Evolutionary conservation across 495 filamentous ascomycete species (phyloP).

Genomic region (Hypomontagnella monticulosa): DNA sequence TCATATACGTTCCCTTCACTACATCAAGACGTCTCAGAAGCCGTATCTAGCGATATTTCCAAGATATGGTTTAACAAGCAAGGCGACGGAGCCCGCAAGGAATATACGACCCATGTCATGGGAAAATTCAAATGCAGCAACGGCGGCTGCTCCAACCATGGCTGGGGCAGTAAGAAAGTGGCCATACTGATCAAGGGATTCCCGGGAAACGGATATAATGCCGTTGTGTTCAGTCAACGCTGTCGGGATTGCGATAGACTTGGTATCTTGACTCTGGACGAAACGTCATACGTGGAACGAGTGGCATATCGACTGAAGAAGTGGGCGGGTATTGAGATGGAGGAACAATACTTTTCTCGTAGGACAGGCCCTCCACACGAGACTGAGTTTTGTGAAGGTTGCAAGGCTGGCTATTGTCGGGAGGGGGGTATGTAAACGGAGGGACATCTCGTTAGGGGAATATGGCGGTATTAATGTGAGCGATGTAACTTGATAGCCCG

Average conservation of each 20-base stretch:
- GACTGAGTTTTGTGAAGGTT: constrained; percentile 43
- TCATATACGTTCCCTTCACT: constrained; percentile 22
- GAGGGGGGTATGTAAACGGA: not conserved
- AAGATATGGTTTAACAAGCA: constrained; percentile 23
- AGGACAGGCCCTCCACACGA: constrained; percentile 31
- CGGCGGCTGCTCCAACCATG: constrained; percentile 12
- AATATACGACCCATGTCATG: constrained; percentile 42
- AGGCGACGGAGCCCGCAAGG: constrained; percentile 2
- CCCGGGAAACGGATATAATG: constrained; percentile 42
- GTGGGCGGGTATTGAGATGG: constrained; percentile 39
- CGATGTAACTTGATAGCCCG: no score
- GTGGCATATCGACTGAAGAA: constrained; percentile 45
- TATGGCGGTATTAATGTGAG: no score
- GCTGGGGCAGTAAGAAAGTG: constrained; percentile 48
- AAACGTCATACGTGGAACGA: constrained; percentile 44
- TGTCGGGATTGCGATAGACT: constrained; percentile 40
- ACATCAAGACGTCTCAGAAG: constrained; percentile 16
- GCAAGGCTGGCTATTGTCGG: constrained; percentile 18
- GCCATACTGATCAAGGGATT: constrained; percentile 40
- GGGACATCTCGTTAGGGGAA: no score
- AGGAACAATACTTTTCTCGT: not conserved
- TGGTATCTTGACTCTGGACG: constrained; percentile 36
- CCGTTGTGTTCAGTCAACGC: constrained; percentile 43
- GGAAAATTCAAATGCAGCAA: constrained; percentile 41
- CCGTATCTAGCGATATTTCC: constrained; percentile 16